phyloP scores from a whole-genome alignment of 768 basidiomycete species.

The Gymnopilus dilepis region DNA sequence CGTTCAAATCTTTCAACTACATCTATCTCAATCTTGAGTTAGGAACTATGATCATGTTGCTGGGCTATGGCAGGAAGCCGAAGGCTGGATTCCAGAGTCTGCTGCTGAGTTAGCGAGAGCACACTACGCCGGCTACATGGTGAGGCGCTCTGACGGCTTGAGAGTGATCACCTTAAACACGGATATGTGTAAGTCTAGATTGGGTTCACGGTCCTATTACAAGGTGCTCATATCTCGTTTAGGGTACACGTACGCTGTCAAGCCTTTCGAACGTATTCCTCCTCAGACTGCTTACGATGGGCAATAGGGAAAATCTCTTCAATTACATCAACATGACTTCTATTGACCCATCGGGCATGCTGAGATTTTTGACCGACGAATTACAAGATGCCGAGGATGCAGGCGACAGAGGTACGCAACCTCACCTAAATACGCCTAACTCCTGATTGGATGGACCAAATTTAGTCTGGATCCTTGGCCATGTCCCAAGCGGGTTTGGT shows the following conservation, averaged over 20 bases:
- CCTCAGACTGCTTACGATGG: background rate
- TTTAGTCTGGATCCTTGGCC: slow-evolving; percentile 48
- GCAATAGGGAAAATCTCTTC: slow-evolving; percentile 67
- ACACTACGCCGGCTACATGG: slow-evolving; percentile 79
- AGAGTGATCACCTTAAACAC: slow-evolving; percentile 79
- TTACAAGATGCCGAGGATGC: slow-evolving; percentile 79
- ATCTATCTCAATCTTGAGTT: background rate
- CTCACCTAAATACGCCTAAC: slow-evolving; percentile 10
- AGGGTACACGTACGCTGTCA: slow-evolving; percentile 42
- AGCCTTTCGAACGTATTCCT: background rate
- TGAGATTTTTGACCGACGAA: slow-evolving; percentile 79
- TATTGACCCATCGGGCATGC: slow-evolving; percentile 75
- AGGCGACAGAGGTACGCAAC: slow-evolving; percentile 65
- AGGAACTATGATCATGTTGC: slow-evolving; percentile 85
- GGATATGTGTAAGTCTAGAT: slow-evolving; percentile 64
- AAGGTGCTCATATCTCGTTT: background rate
- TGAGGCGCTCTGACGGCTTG: slow-evolving; percentile 66
- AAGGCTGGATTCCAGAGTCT: slow-evolving; percentile 67
- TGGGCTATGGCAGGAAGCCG: slow-evolving; percentile 64
- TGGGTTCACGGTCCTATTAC: background rate
- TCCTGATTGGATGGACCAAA: slow-evolving; percentile 47
- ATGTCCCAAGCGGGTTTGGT: slow-evolving; percentile 65
- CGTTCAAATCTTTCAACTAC: background rate
- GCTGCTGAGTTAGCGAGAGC: slow-evolving; percentile 61
- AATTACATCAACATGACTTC: slow-evolving; percentile 77